Conservation (phyloP, 495 filamentous ascomycete genomes). For the Tuber aestivum region DNA sequence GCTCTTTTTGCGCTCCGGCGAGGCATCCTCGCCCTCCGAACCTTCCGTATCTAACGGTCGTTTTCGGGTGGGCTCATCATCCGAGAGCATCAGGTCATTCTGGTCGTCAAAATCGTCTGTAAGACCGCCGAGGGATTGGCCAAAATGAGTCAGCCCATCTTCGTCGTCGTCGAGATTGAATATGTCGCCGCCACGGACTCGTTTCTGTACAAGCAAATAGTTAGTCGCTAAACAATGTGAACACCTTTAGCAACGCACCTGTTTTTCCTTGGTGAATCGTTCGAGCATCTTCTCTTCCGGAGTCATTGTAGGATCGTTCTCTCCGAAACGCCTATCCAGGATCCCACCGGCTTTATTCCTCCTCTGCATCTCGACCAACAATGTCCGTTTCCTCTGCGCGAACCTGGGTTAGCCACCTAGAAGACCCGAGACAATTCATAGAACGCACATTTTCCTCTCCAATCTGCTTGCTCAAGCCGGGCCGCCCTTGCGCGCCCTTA, state of each 20-base stretch:
- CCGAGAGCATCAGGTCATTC: constrained; percentile 53
- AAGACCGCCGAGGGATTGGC: constrained; percentile 57
- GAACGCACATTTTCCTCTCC: constrained; percentile 75
- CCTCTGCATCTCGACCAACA: constrained; percentile 77
- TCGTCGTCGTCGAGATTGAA: constrained; percentile 85
- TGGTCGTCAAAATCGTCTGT: constrained; percentile 67
- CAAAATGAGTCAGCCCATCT: constrained; percentile 73
- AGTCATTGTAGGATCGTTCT: constrained; percentile 88
- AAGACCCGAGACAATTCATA: constrained; percentile 1
- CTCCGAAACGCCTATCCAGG: constrained; percentile 87
- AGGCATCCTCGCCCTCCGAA: constrained; percentile 49
- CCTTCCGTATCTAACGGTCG: constrained; percentile 48
- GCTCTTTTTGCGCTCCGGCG: constrained; percentile 74
- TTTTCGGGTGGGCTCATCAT: constrained; percentile 58
- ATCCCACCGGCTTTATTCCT: constrained; percentile 88
- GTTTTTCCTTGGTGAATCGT: constrained; percentile 80
- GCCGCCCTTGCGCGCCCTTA: constrained; percentile 59
- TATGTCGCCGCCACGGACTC: constrained; percentile 44
- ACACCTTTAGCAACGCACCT: constrained; percentile 56
- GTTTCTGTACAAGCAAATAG: constrained; percentile 7
- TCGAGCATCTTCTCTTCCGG: constrained; percentile 89
- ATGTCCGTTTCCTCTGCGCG: constrained; percentile 52
- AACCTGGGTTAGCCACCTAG: not conserved
- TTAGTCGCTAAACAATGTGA: constrained; percentile 45
- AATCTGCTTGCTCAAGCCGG: constrained; percentile 73